Evolutionary conservation across 306 rosid genomes (phyloP).

Genomic region (Alnus glutinosa): DNA sequence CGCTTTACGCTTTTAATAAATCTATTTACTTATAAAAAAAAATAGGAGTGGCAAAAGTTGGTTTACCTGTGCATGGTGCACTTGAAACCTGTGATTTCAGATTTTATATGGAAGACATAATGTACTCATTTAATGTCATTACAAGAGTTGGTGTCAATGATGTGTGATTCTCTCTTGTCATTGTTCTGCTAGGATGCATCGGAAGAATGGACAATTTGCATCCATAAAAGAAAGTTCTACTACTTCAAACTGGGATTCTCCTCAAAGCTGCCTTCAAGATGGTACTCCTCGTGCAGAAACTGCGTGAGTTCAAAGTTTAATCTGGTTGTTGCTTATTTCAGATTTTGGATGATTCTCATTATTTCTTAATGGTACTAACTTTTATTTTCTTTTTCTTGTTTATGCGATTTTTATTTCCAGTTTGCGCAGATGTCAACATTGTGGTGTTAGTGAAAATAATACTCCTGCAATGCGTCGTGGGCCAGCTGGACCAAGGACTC

Average conservation of each 20-base stretch:
- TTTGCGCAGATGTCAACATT: slow-evolving; percentile 85
- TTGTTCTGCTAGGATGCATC: slow-evolving; percentile 73
- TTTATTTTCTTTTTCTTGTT: not conserved
- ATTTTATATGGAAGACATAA: slow-evolving; percentile 13
- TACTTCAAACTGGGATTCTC: slow-evolving; percentile 62
- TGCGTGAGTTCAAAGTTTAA: slow-evolving; percentile 61
- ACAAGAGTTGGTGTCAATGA: not conserved
- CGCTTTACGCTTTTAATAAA: no score
- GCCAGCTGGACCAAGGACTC: slow-evolving; percentile 95
- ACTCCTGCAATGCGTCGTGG: slow-evolving; percentile 99
- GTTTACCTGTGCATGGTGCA: not conserved
- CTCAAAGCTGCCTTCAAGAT: slow-evolving; percentile 55
- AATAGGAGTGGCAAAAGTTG: slow-evolving; percentile 10
- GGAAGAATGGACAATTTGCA: slow-evolving; percentile 89
- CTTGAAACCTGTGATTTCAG: slow-evolving; percentile 10
- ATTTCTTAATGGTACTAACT: not conserved
- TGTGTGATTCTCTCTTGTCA: slow-evolving; percentile 21
- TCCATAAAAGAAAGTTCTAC: slow-evolving; percentile 70
- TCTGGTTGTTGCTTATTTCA: slow-evolving; percentile 12
- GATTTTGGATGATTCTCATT: not conserved
- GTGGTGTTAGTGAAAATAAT: slow-evolving; percentile 83
- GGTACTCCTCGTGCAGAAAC: slow-evolving; percentile 65
- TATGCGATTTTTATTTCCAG: slow-evolving; percentile 34
- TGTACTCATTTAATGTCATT: slow-evolving; percentile 8
- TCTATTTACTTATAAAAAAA: no score